Base-by-base conservation (phyloP, 2,329 filamentous ascomycete species). In the Nannizziopsis barbatae region DNA sequence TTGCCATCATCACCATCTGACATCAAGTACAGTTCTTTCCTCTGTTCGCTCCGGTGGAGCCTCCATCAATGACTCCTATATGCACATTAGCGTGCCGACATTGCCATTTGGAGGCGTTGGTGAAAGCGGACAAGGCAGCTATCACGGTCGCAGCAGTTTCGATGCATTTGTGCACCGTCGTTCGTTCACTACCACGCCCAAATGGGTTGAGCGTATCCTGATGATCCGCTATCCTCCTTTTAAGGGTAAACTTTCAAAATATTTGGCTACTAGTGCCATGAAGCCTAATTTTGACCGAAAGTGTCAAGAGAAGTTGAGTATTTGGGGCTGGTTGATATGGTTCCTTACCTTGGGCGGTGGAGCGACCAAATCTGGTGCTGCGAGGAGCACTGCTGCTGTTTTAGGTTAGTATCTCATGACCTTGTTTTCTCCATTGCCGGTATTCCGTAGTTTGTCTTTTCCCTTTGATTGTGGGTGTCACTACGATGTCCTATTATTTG, bases 51-150 rank as follows among this genome's bases (percentile, higher is more conserved):
- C 82, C 1, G 83, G 83, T 47, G 82, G 83, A 55, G 82, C 79
- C 22, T 75, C 69, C 40, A 58, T 71, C 55, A 73, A 73, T 53
- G 71, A 73, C 61, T 75, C 77, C 47, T 83, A 79, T 64, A 81
- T 83, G 69, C 84, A 88, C 63, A 80, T 75, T 51, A 75, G 76
- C 17, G 75, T 92, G 53, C 75, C 78, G 30, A 85, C 81, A 1
- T 71, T 92, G 1, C 73, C 83, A 33, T 94, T 94, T 62, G 88
- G 88, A 54, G 87, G 87, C 58, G 83, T 94, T 6, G 87, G 88
- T 54, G 77, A 83, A 56, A 86, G 81, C 39, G 87, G 87, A 47
- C 75, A 76, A 52, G 87, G 87, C 52, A 71, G 77, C 27, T 93
- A 93, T 71, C 80, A 84, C 57, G 88, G 88, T 52, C 80, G 80